Base-by-base conservation (phyloP, 768 basidiomycete species). In the Russula abietina region DNA sequence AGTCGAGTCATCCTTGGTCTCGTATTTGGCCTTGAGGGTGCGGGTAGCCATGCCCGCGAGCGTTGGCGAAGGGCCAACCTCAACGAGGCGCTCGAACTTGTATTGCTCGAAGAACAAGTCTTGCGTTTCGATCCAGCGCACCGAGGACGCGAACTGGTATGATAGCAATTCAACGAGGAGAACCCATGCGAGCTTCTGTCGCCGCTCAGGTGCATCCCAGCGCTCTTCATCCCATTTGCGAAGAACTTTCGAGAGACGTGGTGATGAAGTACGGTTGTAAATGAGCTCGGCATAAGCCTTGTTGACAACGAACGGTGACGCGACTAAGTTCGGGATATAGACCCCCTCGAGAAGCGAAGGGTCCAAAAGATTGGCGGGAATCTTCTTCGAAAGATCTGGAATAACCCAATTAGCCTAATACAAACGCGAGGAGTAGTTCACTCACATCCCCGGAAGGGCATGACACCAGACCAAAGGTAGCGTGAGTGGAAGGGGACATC, bases 401-500 rank as follows among this genome's bases (percentile, higher is more conserved):
- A 63, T 16, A 30, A 3, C 1, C 9, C 2, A 12, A 17, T 58
- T 38, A 55, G 32, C 5, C 8, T 19, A 12, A 39, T 16, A 26
- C 26, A 49, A 19, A 55, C 45, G 0, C 5, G 22, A 57, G 41
- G 55, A 58, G 50, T 51, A 41, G 41, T 38, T 16, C 26, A 82
- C 90, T 76, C 71, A 93, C 91, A 96, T 60, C 93, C 91, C 68
- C 94, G 86, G 90, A 97, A 96, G 12, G 94, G 91, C 86, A 96
- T 82, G 30, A 96, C 94, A 72, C 94, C 94, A 17, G 95, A 94
- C 97, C 97, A 98, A 41, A 99, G 83, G 75, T 98, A 98, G 63
- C 95, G 89, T 5, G 96, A 98, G 75, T 98, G 97, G 91, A 99
- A 99, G 4, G 97, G 97, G 1, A 98, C 96, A n/a, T n/a, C n/a